A percentile compares a stretch with the other conserved stretches of the same genome.
Conservation (phyloP, 306 rosid species). For the Vigna angularis region DNA sequence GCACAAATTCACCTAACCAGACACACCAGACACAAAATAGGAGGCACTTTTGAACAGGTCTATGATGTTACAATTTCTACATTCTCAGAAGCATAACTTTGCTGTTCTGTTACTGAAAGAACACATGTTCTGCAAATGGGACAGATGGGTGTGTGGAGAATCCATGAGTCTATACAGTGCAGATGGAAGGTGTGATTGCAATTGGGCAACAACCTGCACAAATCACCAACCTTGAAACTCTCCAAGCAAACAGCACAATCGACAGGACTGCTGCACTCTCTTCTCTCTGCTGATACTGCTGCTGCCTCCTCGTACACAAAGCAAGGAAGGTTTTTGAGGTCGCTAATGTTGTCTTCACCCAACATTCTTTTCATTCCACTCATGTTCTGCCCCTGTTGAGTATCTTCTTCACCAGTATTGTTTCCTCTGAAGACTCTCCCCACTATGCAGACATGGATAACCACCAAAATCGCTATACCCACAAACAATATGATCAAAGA, state of each 20-base stretch:
- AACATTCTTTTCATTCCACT: conserved; percentile 36
- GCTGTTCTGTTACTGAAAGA: conserved; percentile 27
- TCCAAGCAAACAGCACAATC: conserved; percentile 78
- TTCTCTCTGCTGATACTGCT: not conserved
- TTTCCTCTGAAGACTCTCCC: conserved; percentile 59
- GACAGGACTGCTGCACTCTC: conserved; percentile 42
- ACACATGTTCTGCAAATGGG: conserved; percentile 67
- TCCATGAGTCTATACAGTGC: conserved; percentile 69
- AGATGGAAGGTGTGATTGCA: conserved; percentile 70
- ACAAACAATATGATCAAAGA: conserved; percentile 58
- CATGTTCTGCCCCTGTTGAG: conserved; percentile 6
- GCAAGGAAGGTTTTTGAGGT: conserved; percentile 66
- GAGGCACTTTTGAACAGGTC: not conserved
- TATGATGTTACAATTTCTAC: conserved; percentile 39
- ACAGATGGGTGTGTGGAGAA: conserved; percentile 60
- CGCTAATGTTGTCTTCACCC: conserved; percentile 35
- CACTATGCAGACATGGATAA: conserved; percentile 63
- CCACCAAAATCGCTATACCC: conserved; percentile 67
- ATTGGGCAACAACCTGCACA: conserved; percentile 63
- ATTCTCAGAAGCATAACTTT: conserved; percentile 23
- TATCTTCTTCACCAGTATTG: not conserved
- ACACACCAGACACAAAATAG: not conserved
- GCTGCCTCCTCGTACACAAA: conserved; percentile 53
- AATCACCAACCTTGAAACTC: conserved; percentile 63
- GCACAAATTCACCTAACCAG: not conserved